These are phyloP conservation scores for Starmerella kuoi DNA, from an alignment of 805 yeast species.

Conservation along the genomic window DNA sequence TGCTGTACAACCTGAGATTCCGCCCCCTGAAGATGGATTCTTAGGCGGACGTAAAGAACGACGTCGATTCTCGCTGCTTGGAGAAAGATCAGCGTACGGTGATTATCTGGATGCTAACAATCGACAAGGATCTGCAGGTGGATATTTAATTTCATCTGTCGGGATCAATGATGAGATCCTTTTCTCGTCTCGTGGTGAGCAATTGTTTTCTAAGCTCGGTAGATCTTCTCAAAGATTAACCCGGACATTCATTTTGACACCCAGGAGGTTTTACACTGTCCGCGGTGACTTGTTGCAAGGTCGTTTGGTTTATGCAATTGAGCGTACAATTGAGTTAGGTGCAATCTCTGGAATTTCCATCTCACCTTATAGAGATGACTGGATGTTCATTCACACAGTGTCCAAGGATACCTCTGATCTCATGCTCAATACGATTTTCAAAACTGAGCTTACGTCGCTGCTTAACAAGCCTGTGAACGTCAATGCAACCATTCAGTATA, in stretches of 20 bases:
- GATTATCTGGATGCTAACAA: constrained; percentile 83
- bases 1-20: constrained; percentile 62
- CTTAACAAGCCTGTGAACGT: constrained; percentile 39
- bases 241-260: constrained; percentile 60
- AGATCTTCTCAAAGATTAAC: constrained; percentile 73
- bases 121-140: constrained; percentile 55
- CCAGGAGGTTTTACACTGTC: constrained; percentile 49
- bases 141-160: constrained; percentile 53
- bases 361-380: constrained; percentile 76
- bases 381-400: constrained; percentile 63
- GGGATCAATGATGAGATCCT: constrained; percentile 59
- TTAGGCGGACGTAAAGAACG: constrained; percentile 74
- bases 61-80: constrained; percentile 73
- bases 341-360: constrained; percentile 52
- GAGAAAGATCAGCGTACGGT: constrained; percentile 85
- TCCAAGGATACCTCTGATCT: constrained; percentile 55
- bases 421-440: constrained; percentile 66
- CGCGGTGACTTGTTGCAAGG: constrained; percentile 60
- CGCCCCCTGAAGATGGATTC: constrained; percentile 21
- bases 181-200: constrained; percentile 75
- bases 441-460: constrained; percentile 69
- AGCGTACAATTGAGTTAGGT: constrained; percentile 47
- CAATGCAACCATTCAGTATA: constrained; percentile 64
- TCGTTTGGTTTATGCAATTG: constrained; percentile 47
- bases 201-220: constrained; percentile 76